These are phyloP conservation scores for Clarkia xantiana DNA, from an alignment of 345 rosid species.

Conservation along the genomic window DNA sequence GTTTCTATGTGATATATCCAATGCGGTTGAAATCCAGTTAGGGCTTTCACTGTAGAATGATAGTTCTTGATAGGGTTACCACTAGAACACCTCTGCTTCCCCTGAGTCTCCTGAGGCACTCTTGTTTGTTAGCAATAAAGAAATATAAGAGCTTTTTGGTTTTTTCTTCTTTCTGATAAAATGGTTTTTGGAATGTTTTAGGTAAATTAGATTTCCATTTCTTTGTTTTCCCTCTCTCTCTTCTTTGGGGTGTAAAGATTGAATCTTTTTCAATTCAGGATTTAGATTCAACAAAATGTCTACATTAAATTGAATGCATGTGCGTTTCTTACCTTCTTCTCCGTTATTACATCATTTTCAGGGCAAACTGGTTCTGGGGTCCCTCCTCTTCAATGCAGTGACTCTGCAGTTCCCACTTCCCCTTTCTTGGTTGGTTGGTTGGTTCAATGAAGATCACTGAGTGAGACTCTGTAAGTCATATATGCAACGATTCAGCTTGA, in stretches of 20 bases:
- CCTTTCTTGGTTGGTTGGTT: conserved; percentile 5
- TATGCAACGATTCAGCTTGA: conserved; percentile 13
- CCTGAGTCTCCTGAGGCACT: too few relatives aligned
- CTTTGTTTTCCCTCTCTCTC: too few relatives aligned
- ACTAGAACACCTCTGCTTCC: too few relatives aligned
- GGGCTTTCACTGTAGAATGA: too few relatives aligned
- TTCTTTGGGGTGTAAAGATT: too few relatives aligned
- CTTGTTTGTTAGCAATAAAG: too few relatives aligned
- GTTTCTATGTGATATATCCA: conserved; percentile 9
- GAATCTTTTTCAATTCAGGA: not conserved
- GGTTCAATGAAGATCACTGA: conserved; percentile 9
- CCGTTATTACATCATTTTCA: conserved; percentile 7
- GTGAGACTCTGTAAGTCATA: conserved; percentile 18
- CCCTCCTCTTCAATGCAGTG: conserved; percentile 16
- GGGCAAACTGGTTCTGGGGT: conserved; percentile 17
- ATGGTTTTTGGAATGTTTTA: too few relatives aligned
- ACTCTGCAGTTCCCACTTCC: conserved; percentile 9
- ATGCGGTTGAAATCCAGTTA: conserved; percentile 13
- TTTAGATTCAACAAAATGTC: not conserved
- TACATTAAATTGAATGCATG: not conserved
- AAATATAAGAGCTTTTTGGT: too few relatives aligned
- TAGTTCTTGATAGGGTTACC: too few relatives aligned
- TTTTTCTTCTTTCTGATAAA: too few relatives aligned
- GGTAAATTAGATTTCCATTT: too few relatives aligned
- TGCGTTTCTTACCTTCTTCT: too few relatives aligned